Evolutionary conservation across 805 yeast species (phyloP).

Genomic region (Wickerhamia fluorescens): DNA sequence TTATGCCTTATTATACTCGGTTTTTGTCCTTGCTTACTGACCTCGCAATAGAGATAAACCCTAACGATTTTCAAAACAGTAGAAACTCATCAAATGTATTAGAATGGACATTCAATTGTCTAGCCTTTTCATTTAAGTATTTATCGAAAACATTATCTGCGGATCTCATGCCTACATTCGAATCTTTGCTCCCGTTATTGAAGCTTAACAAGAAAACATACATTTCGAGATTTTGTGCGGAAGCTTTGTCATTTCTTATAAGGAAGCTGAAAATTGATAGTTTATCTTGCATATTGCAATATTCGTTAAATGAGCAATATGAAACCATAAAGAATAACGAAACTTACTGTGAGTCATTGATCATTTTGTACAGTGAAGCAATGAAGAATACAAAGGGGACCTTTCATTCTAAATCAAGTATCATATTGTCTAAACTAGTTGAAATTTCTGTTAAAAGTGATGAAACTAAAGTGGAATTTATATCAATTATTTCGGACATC

Average conservation of each 20-base stretch:
- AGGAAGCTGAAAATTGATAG: slow-evolving; percentile 54
- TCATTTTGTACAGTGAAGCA: slow-evolving; percentile 62
- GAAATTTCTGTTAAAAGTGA: slow-evolving; percentile 18
- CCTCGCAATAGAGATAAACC: slow-evolving; percentile 33
- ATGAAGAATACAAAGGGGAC: slow-evolving; percentile 64
- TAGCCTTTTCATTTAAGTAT: slow-evolving; percentile 88
- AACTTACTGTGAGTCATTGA: slow-evolving; percentile 51
- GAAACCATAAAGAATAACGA: slow-evolving; percentile 28
- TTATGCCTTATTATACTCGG: slow-evolving; percentile 57
- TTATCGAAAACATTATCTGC: slow-evolving; percentile 56
- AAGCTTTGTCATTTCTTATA: slow-evolving; percentile 77
- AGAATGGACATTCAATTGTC: slow-evolving; percentile 77
- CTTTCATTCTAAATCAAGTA: slow-evolving; percentile 64
- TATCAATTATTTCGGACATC: slow-evolving; percentile 47
- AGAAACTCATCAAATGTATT: slow-evolving; percentile 53
- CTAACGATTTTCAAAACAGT: slow-evolving; percentile 45
- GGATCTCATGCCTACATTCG: slow-evolving; percentile 66
- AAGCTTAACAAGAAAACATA: slow-evolving; percentile 51
- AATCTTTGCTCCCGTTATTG: slow-evolving; percentile 55
- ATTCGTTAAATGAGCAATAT: slow-evolving; percentile 29
- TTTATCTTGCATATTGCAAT: slow-evolving; percentile 40
- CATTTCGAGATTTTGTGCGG: slow-evolving; percentile 79
- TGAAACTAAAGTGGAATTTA: slow-evolving; percentile 5
- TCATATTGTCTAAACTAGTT: slow-evolving; percentile 41
- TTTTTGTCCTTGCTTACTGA: slow-evolving; percentile 46